A percentile compares a stretch with the other conserved stretches of the same genome.
Evolutionary conservation across 2,329 filamentous ascomycete genomes (phyloP).

Genomic region (Cladorrhinum sp.): DNA sequence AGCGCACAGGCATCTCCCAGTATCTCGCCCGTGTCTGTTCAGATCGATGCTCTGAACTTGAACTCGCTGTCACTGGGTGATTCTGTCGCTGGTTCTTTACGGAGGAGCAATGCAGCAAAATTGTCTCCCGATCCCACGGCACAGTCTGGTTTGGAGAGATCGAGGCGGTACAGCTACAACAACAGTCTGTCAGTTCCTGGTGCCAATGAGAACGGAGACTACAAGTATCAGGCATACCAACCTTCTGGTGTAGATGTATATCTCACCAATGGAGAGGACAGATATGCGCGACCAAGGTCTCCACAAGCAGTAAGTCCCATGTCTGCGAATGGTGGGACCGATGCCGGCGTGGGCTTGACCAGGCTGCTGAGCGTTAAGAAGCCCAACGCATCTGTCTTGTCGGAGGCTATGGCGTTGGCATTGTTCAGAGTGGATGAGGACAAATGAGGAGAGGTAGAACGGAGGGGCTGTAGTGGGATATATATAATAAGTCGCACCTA

Average conservation of each 20-base stretch:
- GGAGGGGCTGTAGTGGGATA: neutral
- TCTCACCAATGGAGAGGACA: constrained; percentile 7
- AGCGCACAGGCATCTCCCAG: neutral
- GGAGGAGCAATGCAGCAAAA: constrained; percentile 5
- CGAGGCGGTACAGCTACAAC: neutral
- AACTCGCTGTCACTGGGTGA: neutral
- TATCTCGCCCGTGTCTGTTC: neutral
- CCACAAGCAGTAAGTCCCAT: constrained; percentile 3
- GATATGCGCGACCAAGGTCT: constrained; percentile 4
- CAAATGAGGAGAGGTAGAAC: neutral
- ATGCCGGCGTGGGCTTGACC: constrained; percentile 20
- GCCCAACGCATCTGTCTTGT: constrained; percentile 22
- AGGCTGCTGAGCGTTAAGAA: constrained; percentile 24
- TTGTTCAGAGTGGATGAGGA: constrained; percentile 25
- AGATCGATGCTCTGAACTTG: constrained; percentile 5
- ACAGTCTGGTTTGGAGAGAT: neutral
- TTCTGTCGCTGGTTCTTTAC: neutral
- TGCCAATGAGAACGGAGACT: neutral
- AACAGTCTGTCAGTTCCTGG: neutral
- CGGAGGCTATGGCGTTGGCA: constrained; percentile 27
- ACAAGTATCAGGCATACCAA: constrained; percentile 12
- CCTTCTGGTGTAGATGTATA: neutral
- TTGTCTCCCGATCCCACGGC: neutral
- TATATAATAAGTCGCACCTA: no score
- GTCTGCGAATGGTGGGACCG: constrained; percentile 11